These are phyloP conservation scores for peach (Prunus persica) DNA, from an alignment of 306 rosid species.

Conservation along the genomic window Prunus_persica_NCBIv2 NC_034011.1:1699501-1700000, in stretches of 20 bases:
- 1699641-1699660: slow-evolving; percentile 24
- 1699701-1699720: background rate
- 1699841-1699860: background rate
- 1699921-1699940: background rate
- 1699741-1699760: background rate
- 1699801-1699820: slow-evolving; percentile 5
- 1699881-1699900: slow-evolving; percentile 47
- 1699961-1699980: background rate
- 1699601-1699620: slow-evolving; percentile 24
- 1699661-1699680: slow-evolving; percentile 15
- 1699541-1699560: slow-evolving; percentile 51
- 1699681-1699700: background rate
- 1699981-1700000: background rate
- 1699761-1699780: background rate
- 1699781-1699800: slow-evolving; percentile 4
- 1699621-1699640: slow-evolving; percentile 15
- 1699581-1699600: slow-evolving; percentile 60
- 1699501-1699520: slow-evolving; percentile 47
- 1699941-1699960: background rate
- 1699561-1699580: slow-evolving; percentile 59
- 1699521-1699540: slow-evolving; percentile 62
- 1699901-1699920: slow-evolving; percentile 19
- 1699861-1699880: slow-evolving; percentile 24
- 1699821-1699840: background rate
- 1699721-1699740: background rate